A percentile compares a stretch with the other conserved stretches of the same genome.
Evolutionary conservation across 169 alveolate genomes (phyloP).

Genomic region (Plasmodium cynomolgi): DNA sequence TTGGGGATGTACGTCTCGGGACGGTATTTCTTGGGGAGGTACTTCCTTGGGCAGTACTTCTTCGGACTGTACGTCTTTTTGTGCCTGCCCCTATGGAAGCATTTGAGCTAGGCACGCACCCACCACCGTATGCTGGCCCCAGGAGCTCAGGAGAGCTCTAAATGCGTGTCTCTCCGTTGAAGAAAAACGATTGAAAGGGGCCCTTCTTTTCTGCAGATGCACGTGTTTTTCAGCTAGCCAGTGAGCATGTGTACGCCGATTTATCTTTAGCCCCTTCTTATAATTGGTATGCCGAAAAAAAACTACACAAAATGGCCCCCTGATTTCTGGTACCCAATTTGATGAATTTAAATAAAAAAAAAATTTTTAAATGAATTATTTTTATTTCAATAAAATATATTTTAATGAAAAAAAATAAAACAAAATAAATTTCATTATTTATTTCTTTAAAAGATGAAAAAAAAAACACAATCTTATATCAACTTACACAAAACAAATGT

Average conservation of each 20-base stretch:
- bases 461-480: not conserved
- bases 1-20: not conserved
- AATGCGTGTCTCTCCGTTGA: not conserved
- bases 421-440: not conserved
- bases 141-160: not conserved
- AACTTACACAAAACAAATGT: not conserved
- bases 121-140: not conserved
- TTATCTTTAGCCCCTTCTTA: not conserved
- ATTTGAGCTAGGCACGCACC: not conserved
- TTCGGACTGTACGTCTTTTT: not conserved
- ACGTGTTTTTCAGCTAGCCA: not conserved
- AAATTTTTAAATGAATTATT: too few species aligned
- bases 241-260: not conserved
- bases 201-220: not conserved
- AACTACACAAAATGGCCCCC: not conserved
- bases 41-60: not conserved
- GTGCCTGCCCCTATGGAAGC: not conserved
- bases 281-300: not conserved
- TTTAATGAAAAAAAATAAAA: not conserved
- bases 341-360: too few species aligned
- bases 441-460: not conserved
- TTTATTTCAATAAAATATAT: too few species aligned
- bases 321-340: not conserved
- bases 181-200: not conserved
- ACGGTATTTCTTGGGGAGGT: not conserved